Evolutionary conservation across 495 filamentous ascomycete species (phyloP), one percentile per base, ranked within the genome.

Genomic region (Sordaria brevicollis): DNA sequence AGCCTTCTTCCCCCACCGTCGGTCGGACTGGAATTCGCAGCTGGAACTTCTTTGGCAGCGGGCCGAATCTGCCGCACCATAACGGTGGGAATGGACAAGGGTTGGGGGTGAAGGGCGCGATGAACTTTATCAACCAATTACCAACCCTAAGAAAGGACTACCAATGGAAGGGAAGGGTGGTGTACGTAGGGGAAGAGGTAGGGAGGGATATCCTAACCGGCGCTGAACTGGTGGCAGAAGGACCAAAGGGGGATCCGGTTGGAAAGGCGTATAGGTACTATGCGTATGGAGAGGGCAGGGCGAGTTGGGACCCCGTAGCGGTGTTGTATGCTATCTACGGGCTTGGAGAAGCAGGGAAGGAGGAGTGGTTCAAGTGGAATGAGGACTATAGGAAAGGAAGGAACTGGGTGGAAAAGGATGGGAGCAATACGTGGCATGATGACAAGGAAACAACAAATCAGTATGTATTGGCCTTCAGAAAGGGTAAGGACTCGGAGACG

Each of bases 261-360:
- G 72, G 76, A 1, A 72, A 75, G 37, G 83, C 82, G 1, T 86
- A 84, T 66, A 65, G 70, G 7, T 82, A 77, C 68, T 79, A 82
- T 69, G 75, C 76, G 31, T 82, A 80, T 62, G 70, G 70, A 15
- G 75, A 62, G 9, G 39, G 71, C 1, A 72, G 79, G 25, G 69
- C 76, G 4, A 82, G 82, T 0, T 86, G 81, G 81, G 83, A 86
- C 71, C 82, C 81, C 4, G 71, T 85, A 38, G 78, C 82, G 0
- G 74, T 82, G 3, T 39, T 82, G 17, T 84, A 86, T 49, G 83
- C 80, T 5, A 79, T 83, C 35, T 9, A 75, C 7, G 49, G 49
- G 33, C 7, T 57, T n/a, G n/a, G n/a, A n/a, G n/a, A n/a, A n/a
- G n/a, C n/a, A n/a, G 82, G 82, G 13, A 43, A 81, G n/a, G 77